These are phyloP conservation scores for Antitrichia curtipendula DNA, from an alignment of 225 moss, liverwort and hornwort species.

Conservation along the genomic window DNA sequence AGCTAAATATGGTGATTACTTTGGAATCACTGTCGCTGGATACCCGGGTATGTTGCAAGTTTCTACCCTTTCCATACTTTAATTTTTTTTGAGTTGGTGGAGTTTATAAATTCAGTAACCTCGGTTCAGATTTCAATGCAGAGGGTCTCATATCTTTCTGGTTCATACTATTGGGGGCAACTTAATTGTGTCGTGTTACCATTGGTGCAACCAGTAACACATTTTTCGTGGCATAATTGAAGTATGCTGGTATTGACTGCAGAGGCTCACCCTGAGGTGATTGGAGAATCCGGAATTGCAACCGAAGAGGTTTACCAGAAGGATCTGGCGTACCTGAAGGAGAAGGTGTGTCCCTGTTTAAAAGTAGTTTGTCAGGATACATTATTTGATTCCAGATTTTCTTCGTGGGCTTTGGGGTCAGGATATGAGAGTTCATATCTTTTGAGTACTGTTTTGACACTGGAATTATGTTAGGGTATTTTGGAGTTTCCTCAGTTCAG, in stretches of 20 bases:
- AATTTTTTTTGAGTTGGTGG: too few species aligned
- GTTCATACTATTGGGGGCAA: background rate
- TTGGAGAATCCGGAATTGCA: conserved; percentile 18
- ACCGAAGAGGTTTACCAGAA: conserved; percentile 33
- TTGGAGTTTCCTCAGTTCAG: background rate
- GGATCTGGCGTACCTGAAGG: conserved; percentile 44
- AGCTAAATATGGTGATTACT: conserved; percentile 68
- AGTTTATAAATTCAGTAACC: too few species aligned
- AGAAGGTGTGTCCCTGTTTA: conserved; percentile 15
- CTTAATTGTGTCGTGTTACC: background rate
- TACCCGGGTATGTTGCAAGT: conserved; percentile 56
- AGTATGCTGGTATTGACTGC: background rate
- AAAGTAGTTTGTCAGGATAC: background rate
- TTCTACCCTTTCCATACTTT: background rate
- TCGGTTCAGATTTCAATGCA: too few species aligned
- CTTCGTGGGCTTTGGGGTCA: background rate
- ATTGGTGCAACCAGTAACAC: background rate
- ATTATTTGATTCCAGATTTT: background rate
- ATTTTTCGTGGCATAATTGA: background rate
- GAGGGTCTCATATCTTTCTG: background rate
- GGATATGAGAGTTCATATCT: background rate
- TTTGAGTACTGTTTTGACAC: background rate
- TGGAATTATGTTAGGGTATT: background rate
- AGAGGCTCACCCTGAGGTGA: conserved; percentile 55
- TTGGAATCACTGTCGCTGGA: conserved; percentile 97